Evolutionary conservation across 805 yeast genomes (phyloP).

Genomic region (Cyberlindnera euphorbiiphila): DNA sequence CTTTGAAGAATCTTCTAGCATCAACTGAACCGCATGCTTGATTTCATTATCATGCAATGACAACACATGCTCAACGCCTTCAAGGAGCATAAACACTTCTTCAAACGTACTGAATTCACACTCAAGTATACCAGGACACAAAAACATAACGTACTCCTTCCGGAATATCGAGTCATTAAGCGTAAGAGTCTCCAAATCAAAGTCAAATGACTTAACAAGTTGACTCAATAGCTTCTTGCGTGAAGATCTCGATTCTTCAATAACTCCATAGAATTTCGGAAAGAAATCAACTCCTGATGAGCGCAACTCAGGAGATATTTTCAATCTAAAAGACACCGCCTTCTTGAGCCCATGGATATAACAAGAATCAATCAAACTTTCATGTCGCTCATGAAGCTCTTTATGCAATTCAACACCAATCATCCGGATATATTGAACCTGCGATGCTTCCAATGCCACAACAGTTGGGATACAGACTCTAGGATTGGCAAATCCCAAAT

Average conservation of each 20-base stretch:
- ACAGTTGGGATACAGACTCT: constrained; percentile 63
- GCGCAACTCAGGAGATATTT: constrained; percentile 19
- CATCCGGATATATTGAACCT: constrained; percentile 36
- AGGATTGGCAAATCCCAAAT: constrained; percentile 74
- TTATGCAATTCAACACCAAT: constrained; percentile 51
- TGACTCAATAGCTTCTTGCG: constrained; percentile 38
- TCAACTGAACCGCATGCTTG: constrained; percentile 2
- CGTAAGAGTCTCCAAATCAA: constrained; percentile 27
- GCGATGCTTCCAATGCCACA: constrained; percentile 63
- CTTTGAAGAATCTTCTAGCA: neutral
- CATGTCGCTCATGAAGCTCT: constrained; percentile 60
- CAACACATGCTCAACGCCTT: constrained; percentile 35
- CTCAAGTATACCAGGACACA: constrained; percentile 37
- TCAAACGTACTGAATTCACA: constrained; percentile 42
- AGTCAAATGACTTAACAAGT: constrained; percentile 31
- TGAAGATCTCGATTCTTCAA: constrained; percentile 38
- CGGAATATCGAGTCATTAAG: constrained; percentile 13
- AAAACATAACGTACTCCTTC: constrained; percentile 31
- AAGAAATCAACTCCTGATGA: constrained; percentile 31
- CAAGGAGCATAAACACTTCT: constrained; percentile 45
- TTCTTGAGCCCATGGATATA: constrained; percentile 58
- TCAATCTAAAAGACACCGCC: constrained; percentile 45
- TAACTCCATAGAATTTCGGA: constrained; percentile 37
- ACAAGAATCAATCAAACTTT: constrained; percentile 63
- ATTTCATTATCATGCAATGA: constrained; percentile 10